These are phyloP conservation scores for Saraca asoca DNA, from an alignment of 331 rosid genomes.

Conservation along the genomic window DNA sequence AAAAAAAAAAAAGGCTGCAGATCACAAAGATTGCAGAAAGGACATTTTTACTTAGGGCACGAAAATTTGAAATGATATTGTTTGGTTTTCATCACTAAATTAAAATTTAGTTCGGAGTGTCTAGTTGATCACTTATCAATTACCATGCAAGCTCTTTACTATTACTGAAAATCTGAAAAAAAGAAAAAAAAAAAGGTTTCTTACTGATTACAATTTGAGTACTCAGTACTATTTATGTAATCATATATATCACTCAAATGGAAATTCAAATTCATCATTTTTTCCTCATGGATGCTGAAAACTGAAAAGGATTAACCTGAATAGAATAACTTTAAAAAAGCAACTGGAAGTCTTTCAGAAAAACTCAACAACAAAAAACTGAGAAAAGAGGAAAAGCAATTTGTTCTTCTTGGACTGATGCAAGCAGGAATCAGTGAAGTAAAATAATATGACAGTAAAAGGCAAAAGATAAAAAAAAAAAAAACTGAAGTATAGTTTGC, in stretches of 20 bases:
- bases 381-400: constrained; percentile 19
- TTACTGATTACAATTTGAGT: too few relatives aligned
- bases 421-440: constrained; percentile 20
- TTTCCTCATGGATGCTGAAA: background rate
- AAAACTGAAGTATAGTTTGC: constrained; percentile 35
- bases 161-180: too few relatives aligned
- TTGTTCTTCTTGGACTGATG: background rate
- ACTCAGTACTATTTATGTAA: too few relatives aligned
- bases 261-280: background rate
- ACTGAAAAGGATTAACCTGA: background rate
- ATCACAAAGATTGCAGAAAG: background rate
- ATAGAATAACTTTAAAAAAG: background rate
- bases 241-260: background rate
- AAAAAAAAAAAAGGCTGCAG: background rate
- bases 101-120: too few relatives aligned
- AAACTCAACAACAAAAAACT: too few relatives aligned
- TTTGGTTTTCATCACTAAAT: too few relatives aligned
- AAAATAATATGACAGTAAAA: constrained; percentile 29
- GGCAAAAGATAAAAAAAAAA: background rate
- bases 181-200: too few relatives aligned
- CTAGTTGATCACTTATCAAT: too few relatives aligned
- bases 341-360: background rate
- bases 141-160: too few relatives aligned
- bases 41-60: background rate
- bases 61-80: too few relatives aligned